Evolutionary conservation across 2,329 filamentous ascomycete genomes (phyloP).

Genomic region (Sphaerostilbella broomeana): DNA sequence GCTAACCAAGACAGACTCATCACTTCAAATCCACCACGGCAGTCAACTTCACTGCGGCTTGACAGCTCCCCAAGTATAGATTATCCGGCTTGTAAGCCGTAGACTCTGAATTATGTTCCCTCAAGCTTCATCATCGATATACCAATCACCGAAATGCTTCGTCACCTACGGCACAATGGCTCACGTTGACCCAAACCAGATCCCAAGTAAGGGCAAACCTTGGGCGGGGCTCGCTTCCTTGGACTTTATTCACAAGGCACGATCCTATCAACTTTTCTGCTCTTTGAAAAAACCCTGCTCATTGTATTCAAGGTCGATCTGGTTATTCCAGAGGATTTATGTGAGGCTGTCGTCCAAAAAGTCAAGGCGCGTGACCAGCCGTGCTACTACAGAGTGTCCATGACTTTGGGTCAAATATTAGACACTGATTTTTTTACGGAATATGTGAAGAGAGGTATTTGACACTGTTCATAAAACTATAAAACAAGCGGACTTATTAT

Average conservation of each 20-base stretch:
- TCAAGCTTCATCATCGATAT: constrained; percentile 38
- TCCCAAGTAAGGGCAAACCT: constrained; percentile 66
- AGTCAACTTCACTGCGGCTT: no score
- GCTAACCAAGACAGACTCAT: no score
- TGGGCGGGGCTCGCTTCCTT: constrained; percentile 63
- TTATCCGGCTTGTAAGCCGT: background rate
- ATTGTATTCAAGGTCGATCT: constrained; percentile 51
- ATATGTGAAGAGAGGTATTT: constrained; percentile 73
- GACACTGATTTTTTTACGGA: constrained; percentile 71
- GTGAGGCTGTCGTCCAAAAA: constrained; percentile 46
- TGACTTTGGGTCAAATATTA: constrained; percentile 67
- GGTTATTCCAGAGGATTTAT: constrained; percentile 61
- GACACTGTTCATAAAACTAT: no score
- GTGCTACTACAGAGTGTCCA: constrained; percentile 60
- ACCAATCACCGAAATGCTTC: constrained; percentile 61
- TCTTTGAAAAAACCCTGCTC: background rate
- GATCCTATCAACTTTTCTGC: background rate
- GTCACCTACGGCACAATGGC: constrained; percentile 63
- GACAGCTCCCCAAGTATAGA: no score
- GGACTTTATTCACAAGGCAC: constrained; percentile 62
- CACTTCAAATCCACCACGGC: no score
- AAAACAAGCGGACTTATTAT: no score
- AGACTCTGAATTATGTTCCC: constrained; percentile 35
- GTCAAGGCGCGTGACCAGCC: constrained; percentile 35
- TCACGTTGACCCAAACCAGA: constrained; percentile 64